Evolutionary conservation across 208 protist genomes (phyloP), one percentile per base, ranked within the genome.

Genomic region (Wallacemonas sp.): DNA sequence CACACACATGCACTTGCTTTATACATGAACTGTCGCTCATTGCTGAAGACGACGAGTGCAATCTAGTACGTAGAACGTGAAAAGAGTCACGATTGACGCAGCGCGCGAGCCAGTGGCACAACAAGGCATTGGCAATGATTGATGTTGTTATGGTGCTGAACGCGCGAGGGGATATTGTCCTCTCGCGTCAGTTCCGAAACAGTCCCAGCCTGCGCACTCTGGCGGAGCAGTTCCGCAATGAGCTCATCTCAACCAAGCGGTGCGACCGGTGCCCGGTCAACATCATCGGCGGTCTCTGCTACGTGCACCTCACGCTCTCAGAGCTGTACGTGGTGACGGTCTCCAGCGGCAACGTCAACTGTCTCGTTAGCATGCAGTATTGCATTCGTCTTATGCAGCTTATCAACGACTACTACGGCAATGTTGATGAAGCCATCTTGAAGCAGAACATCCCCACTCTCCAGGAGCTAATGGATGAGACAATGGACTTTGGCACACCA

Each of bases 401-500:
- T 27, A 91, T 98, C 26, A 80, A 98, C 58, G 58, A 74, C 14
- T 99, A 99, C 83, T 99, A 98, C 71, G 85, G 85, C 43, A 67
- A 80, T 14, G 62, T 99, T 32, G 78, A 94, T 43, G 98, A 99
- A 74, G 87, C 95, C 14, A 72, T 65, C n/a, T 78, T 99, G 33
- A 94, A 93, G 61, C 88, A 98, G 48, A 98, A 99, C 78, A 99
- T 98, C 80, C 80, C 97, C 17, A 80, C 98, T 4, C 79, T 99
- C 41, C 98, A 99, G 76, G 94, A 99, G 71, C 72, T 99, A 23
- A 94, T 99, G 38, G 98, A 99, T 75, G 98, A 99, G 74, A 94
- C 97, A 2, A 83, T 99, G 61, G 99, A 99, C 83, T 99, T 98
- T 88, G 99, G 98, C 23, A 99, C 98, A 71, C 98, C 98, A 33